Percentiles rank a stretch among this genome's conserved stretches.
These are phyloP conservation scores for Entelexis sorbosivorans DNA, from an alignment of 1,139 yeast genomes.

Conservation along the genomic window DNA sequence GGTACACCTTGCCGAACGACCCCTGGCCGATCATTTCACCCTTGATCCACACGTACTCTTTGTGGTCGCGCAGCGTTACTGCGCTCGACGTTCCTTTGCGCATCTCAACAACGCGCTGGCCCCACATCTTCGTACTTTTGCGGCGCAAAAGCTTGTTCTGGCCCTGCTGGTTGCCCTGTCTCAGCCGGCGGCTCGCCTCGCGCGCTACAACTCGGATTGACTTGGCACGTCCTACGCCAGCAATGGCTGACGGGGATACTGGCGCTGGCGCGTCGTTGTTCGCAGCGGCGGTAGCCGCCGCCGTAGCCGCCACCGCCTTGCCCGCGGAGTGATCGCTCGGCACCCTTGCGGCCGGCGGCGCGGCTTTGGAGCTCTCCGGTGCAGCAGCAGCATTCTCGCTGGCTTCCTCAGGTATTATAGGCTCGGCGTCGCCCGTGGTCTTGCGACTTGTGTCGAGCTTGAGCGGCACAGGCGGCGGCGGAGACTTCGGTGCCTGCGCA, in stretches of 20 bases:
- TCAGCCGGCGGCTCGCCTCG: constrained; percentile 50
- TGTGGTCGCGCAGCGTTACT: constrained; percentile 50
- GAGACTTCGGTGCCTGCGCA: not conserved
- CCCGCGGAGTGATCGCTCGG: not conserved
- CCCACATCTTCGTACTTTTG: constrained; percentile 94
- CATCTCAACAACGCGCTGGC: constrained; percentile 83
- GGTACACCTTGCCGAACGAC: constrained; percentile 89
- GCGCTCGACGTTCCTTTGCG: constrained; percentile 47
- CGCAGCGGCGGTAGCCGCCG: not conserved
- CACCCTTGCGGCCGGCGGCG: no score
- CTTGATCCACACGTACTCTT: constrained; percentile 93
- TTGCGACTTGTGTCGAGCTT: not conserved
- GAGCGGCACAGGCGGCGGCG: constrained; percentile 5
- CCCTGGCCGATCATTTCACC: constrained; percentile 97
- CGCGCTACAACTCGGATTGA: constrained; percentile 75
- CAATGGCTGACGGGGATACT: constrained; percentile 30
- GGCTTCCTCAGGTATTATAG: not conserved
- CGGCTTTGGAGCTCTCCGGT: not conserved
- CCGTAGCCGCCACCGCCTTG: not conserved
- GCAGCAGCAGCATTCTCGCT: not conserved
- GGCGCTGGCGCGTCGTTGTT: not conserved
- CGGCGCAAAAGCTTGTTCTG: constrained; percentile 35
- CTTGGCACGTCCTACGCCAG: constrained; percentile 41
- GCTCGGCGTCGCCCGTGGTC: not conserved
- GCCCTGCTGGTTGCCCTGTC: constrained; percentile 11